Conservation (phyloP, 768 basidiomycete genomes). For the Amanita molliuscula region DNA sequence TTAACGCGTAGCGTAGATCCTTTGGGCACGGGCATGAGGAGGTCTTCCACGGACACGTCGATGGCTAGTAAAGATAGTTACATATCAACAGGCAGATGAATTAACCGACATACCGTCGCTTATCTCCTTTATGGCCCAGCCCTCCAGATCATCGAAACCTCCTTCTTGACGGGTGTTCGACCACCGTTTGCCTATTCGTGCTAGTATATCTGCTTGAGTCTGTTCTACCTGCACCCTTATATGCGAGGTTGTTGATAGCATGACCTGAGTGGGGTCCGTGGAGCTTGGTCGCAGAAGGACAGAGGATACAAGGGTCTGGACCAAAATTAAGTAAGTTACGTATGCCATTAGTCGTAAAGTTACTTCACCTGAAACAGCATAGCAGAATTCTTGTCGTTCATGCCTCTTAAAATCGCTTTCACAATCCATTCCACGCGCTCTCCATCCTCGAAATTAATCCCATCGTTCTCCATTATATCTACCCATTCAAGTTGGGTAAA, state of each 20-base stretch:
- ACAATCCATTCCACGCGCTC: constrained; percentile 76
- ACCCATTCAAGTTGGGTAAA: constrained; percentile 65
- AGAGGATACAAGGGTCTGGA: constrained; percentile 59
- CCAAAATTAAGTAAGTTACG: neutral
- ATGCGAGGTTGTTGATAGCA: constrained; percentile 60
- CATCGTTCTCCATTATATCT: constrained; percentile 65
- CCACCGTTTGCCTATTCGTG: constrained; percentile 77
- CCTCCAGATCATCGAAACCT: constrained; percentile 78
- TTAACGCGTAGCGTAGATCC: constrained; percentile 12
- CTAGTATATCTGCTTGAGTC: constrained; percentile 51
- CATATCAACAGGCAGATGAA: neutral
- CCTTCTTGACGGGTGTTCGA: constrained; percentile 57
- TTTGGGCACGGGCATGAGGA: constrained; percentile 36
- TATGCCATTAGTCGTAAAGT: neutral
- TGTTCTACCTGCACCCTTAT: constrained; percentile 68
- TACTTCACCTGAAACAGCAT: constrained; percentile 63
- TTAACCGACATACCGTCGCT: constrained; percentile 48
- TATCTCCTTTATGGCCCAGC: constrained; percentile 86
- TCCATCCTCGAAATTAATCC: constrained; percentile 62
- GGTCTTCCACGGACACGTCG: constrained; percentile 70
- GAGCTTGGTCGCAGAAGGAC: constrained; percentile 63
- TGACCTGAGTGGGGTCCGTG: constrained; percentile 44
- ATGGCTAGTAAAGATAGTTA: constrained; percentile 40
- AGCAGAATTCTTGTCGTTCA: constrained; percentile 55
- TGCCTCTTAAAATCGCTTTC: constrained; percentile 49